Conservation (phyloP, 495 filamentous ascomycete species). For the Pyrenula massariospora region DNA sequence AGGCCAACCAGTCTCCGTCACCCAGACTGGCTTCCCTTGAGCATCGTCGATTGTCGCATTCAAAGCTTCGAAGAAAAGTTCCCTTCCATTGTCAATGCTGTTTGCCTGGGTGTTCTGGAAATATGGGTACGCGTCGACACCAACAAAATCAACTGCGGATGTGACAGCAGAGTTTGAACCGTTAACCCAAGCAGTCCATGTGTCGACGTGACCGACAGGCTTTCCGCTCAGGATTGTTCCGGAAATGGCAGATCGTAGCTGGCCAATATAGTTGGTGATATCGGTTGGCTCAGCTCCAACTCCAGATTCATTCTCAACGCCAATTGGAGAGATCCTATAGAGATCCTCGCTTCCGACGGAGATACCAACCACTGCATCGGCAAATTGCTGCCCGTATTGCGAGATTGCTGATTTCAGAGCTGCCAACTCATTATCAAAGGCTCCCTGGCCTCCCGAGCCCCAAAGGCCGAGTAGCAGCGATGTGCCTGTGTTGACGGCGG, state of each 20-base stretch:
- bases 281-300: conserved; percentile 44
- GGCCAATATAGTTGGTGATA: conserved; percentile 53
- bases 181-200: conserved; percentile 81
- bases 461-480: conserved; percentile 67
- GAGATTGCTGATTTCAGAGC: conserved; percentile 53
- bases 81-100: conserved; percentile 45
- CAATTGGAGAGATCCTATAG: conserved; percentile 62
- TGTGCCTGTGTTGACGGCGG: conserved; percentile 63
- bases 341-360: conserved; percentile 87
- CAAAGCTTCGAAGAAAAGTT: conserved; percentile 52
- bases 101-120: conserved; percentile 63
- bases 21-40: conserved; percentile 56
- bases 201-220: conserved; percentile 79
- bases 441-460: conserved; percentile 54
- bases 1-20: conserved; percentile 29
- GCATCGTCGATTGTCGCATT: conserved; percentile 43
- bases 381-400: conserved; percentile 50
- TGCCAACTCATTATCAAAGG: conserved; percentile 54
- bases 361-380: conserved; percentile 63
- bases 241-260: conserved; percentile 44
- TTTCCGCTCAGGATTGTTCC: conserved; percentile 42
- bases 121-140: conserved; percentile 66
- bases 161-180: conserved; percentile 58
- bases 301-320: conserved; percentile 38
- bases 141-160: conserved; percentile 60